Base-by-base conservation (phyloP, 805 yeast species). In the Pichia kluyveri region DNA sequence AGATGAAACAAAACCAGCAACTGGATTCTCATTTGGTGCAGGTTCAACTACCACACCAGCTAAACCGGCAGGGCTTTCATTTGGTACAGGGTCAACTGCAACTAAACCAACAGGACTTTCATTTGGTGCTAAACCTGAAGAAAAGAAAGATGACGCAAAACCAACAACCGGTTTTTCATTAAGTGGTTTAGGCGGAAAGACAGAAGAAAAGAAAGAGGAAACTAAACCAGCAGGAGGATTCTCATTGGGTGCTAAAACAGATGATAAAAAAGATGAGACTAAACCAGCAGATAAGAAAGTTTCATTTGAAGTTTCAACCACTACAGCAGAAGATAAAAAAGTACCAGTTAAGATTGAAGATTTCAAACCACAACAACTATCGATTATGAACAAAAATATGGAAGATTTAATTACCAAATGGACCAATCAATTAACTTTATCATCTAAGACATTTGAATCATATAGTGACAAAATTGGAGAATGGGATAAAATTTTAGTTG, bases 391-490 rank as follows among this genome's bases (percentile, higher is more conserved):
- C 67, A 88, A 88, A 63, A 88, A 96, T 1, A 70, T 93, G 60
- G 98, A 93, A 59, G 98, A 93, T 62, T 74, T 93, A 55, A 85
- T 93, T 40, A 78, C 89, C 14, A 89, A 85, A 65, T 93, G 99
- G 99, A 85, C 97, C 0, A 79, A 80, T 48, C 95, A 93, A 55
- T 67, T 93, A 50, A 72, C 91, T 2, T 73, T 77, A 14, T 80
- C 93, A 0, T 77, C 91, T 2, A 73, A 75, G 27, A 82, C 86
- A 37, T 93, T 90, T 67, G 83, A 82, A 50, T 66, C 72, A 12
- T 91, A 87, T 61, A 81, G 96, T 9, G 69, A 72, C 26, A 83
- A 83, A 51, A 80, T 91, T 19, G 80, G 83, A 52, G 74, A 76
- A 45, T 93, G 98, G 97, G 99, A 93, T 63, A 76, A 78, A 53